Evolutionary conservation across 2,329 filamentous ascomycete species (phyloP).

Genomic region (Graphiopsis chlorocephala): DNA sequence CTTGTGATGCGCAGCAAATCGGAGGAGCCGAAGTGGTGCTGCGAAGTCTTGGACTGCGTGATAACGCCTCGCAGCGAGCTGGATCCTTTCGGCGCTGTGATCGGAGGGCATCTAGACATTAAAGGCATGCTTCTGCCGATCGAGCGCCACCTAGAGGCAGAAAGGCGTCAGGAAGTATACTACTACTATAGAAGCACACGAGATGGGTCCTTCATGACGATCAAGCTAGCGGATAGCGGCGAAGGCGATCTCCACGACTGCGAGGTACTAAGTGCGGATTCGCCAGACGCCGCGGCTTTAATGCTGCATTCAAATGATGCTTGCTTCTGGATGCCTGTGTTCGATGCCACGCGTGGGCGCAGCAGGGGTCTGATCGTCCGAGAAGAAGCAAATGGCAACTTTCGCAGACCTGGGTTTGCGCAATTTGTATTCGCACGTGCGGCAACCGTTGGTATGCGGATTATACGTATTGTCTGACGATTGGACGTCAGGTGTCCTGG

Average conservation of each 20-base stretch:
- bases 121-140: background rate
- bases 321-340: background rate
- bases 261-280: background rate
- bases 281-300: background rate
- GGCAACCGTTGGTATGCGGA: background rate
- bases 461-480: background rate
- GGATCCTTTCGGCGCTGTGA: background rate
- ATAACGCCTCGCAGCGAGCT: background rate
- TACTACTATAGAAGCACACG: background rate
- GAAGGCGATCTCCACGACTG: background rate
- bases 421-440: background rate
- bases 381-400: background rate
- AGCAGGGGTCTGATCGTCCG: background rate
- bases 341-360: background rate
- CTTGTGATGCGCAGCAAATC: background rate
- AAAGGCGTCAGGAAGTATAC: background rate
- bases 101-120: background rate
- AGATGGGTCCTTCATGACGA: background rate
- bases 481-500: background rate
- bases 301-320: background rate
- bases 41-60: background rate
- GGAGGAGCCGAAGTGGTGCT: background rate
- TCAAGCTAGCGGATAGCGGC: background rate
- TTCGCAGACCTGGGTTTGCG: background rate
- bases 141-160: background rate